phyloP scores from a whole-genome alignment of 352 stramenopile genomes.

The Pythium sp. region DNA sequence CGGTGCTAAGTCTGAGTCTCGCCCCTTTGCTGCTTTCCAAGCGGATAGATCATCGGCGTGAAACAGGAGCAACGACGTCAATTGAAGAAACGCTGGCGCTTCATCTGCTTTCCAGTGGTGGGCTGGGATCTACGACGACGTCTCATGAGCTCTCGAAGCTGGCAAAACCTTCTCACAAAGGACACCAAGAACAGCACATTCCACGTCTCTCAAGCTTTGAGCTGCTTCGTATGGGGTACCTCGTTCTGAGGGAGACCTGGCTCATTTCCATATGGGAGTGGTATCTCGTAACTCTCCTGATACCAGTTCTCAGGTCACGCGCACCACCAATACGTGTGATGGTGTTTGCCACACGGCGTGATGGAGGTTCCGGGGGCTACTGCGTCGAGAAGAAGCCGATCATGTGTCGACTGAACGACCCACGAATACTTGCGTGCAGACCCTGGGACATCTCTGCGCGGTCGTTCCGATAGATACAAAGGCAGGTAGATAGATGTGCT shows the following conservation, averaged over 20 bases:
- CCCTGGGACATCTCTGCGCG: neutral
- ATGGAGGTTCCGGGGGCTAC: neutral
- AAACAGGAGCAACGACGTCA: neutral
- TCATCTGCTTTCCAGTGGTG: conserved; percentile 5
- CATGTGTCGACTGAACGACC: neutral
- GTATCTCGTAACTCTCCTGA: neutral
- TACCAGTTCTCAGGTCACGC: neutral
- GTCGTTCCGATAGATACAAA: neutral
- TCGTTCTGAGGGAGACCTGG: neutral
- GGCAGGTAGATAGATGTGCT: no score
- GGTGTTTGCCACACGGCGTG: neutral
- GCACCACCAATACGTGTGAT: neutral
- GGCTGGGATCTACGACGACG: neutral
- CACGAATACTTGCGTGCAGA: neutral
- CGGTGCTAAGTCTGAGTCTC: conserved; percentile 10
- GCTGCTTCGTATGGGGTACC: conserved; percentile 19
- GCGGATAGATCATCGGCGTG: neutral
- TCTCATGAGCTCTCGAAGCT: no score
- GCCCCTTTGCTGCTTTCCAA: conserved; percentile 7
- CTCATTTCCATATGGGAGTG: neutral
- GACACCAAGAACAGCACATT: no score
- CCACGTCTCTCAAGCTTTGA: conserved; percentile 23
- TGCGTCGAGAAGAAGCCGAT: neutral
- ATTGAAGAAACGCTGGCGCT: conserved; percentile 10
- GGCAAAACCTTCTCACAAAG: neutral